A percentile compares a stretch with the other conserved stretches of the same genome.
Conservation (phyloP, 2,329 filamentous ascomycete species). For the Penicillium concentricum region DNA sequence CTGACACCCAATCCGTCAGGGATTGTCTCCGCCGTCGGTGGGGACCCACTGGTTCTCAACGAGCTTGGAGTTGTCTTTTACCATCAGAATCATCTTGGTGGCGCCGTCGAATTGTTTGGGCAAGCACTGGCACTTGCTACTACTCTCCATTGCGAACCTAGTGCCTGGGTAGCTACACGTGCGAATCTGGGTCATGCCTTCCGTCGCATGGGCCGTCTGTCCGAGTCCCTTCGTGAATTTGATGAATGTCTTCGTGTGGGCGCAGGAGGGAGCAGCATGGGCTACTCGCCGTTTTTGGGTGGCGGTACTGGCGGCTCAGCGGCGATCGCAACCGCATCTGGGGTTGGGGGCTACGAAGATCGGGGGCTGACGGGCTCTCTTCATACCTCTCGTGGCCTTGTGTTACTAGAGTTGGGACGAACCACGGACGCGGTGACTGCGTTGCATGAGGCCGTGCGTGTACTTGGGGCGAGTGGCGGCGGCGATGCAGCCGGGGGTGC, state of each 20-base stretch:
- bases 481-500: conserved; percentile 49
- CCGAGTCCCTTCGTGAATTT: conserved; percentile 75
- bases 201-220: conserved; percentile 66
- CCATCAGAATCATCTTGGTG: conserved; percentile 75
- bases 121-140: conserved; percentile 74
- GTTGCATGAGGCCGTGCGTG: conserved; percentile 68
- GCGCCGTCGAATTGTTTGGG: conserved; percentile 74
- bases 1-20: conserved; percentile 25
- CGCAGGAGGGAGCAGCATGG: conserved; percentile 68
- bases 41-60: conserved; percentile 85
- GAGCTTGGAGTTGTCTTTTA: conserved; percentile 97
- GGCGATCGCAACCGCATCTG: conserved; percentile 36
- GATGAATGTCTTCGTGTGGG: conserved; percentile 82
- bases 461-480: conserved; percentile 45
- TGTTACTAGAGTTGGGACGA: conserved; percentile 73
- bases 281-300: conserved; percentile 67
- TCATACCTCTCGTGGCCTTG: conserved; percentile 64
- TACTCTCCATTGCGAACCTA: conserved; percentile 77
- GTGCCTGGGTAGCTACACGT: conserved; percentile 78
- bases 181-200: conserved; percentile 89
- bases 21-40: conserved; percentile 29
- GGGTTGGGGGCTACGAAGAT: conserved; percentile 49
- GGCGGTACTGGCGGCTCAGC: conserved; percentile 36
- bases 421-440: conserved; percentile 76
- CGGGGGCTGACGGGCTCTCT: conserved; percentile 47